Evolutionary conservation across 768 basidiomycete genomes (phyloP).

Genomic region (Pleurotus cornucopiae): DNA sequence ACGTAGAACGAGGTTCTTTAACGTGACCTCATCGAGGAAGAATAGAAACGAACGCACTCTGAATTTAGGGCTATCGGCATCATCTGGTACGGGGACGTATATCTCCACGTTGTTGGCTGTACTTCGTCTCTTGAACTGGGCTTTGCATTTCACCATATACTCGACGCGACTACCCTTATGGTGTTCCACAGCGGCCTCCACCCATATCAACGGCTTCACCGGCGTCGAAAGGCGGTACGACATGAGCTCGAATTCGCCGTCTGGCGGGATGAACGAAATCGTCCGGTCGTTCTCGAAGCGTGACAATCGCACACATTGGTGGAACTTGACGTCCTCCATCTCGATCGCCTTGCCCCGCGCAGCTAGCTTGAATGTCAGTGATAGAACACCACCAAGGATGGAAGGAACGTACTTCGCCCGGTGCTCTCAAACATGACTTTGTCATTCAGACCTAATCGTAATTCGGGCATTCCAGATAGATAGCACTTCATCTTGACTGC

Average conservation of each 20-base stretch:
- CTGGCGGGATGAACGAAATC: constrained; percentile 98
- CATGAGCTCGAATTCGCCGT: constrained; percentile 99
- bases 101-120: constrained; percentile 99
- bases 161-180: constrained; percentile 92
- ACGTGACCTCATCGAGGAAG: background rate
- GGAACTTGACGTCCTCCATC: constrained; percentile 99
- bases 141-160: constrained; percentile 94
- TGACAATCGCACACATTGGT: constrained; percentile 96
- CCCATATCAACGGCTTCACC: constrained; percentile 96
- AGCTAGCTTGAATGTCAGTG: constrained; percentile 36
- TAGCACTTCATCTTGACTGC: constrained; percentile 99
- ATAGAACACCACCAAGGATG: background rate
- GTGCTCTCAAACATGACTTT: constrained; percentile 99
- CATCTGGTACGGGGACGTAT: constrained; percentile 98
- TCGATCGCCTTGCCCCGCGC: constrained; percentile 97
- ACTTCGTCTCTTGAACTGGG: constrained; percentile 95
- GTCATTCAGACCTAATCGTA: constrained; percentile 93
- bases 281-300: constrained; percentile 99
- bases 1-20: background rate
- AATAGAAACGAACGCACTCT: constrained; percentile 50
- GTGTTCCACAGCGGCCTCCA: constrained; percentile 93
- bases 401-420: constrained; percentile 70
- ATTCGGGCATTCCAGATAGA: constrained; percentile 98
- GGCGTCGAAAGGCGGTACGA: constrained; percentile 94
- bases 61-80: constrained; percentile 97